Evolutionary conservation across 805 yeast species (phyloP), one percentile per base, ranked within the genome.

Genomic region (Candida fluviatilis): DNA sequence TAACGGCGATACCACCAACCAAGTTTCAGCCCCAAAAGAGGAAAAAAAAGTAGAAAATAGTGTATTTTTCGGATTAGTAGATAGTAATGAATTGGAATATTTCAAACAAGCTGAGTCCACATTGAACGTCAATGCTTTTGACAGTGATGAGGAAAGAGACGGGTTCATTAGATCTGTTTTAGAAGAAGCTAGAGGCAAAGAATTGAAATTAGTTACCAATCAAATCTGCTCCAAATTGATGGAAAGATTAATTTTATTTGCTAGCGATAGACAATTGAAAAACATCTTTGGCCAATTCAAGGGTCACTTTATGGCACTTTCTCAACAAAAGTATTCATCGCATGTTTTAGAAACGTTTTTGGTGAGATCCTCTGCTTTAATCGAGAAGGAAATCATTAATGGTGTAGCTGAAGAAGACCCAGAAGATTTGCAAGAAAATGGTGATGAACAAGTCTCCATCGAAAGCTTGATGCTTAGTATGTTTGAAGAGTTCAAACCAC

Each of bases 71-170:
- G 99, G 99, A 16, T 70, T 91, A 26, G 82, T 91, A 8, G 95
- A 88, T 57, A 61, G 89, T 3, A 73, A 77, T 19, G 98, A 91
- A 59, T 63, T 87, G 30, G 96, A 89, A 45, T 91, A 93, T 60
- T 93, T 91, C 70, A 88, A 87, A 52, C 88, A 83, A 52, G 95
- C 97, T 0, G 98, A 91, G 60, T 76, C 89, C 3, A 84, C 93
- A 0, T 67, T 91, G 31, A 82, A 89, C 33, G 74, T 88, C 29
- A 80, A 89, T 60, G 83, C 93, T 0, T 87, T 91, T 54, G 85
- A 76, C 14, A 63, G 70, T 13, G 70, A 75, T 3, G 95, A 86
- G 38, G 97, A 90, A 46, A 75, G 81, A 48, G 60, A 58, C 5
- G 82, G 83, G 1, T 89, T 91, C 52, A 80, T 87, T 21, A 60